Evolutionary conservation across 306 rosid genomes (phyloP).

Genomic region (Prunus mongolica): DNA sequence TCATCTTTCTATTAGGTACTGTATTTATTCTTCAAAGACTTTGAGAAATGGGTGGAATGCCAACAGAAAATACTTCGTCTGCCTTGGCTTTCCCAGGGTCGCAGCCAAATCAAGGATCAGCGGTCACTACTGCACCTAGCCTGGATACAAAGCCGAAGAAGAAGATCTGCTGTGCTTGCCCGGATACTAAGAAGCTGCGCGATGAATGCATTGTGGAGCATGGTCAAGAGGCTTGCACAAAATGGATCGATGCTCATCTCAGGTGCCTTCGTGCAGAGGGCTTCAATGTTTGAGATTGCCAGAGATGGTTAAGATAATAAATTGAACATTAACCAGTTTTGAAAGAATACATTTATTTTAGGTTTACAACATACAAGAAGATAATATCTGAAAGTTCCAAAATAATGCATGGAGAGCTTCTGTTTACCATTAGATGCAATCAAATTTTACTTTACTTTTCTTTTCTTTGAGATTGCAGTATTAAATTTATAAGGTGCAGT

Average conservation of each 20-base stretch:
- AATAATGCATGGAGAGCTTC: conserved; percentile 26
- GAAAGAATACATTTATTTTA: conserved; percentile 13
- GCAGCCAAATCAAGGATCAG: conserved; percentile 24
- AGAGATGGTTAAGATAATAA: conserved; percentile 10
- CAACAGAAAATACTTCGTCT: conserved; percentile 35
- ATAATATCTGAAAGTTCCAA: conserved; percentile 8
- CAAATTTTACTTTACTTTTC: not conserved
- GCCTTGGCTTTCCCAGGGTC: conserved; percentile 27
- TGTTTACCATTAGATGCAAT: conserved; percentile 25
- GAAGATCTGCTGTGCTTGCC: conserved; percentile 91
- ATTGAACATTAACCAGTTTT: conserved; percentile 8
- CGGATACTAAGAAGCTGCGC: conserved; percentile 64
- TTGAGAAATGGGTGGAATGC: conserved; percentile 47
- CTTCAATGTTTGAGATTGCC: conserved; percentile 55
- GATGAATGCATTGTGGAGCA: conserved; percentile 90
- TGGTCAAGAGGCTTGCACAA: conserved; percentile 76
- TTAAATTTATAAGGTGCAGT: not conserved
- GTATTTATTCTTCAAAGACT: not conserved
- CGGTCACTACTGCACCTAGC: conserved; percentile 1
- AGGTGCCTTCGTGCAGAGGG: conserved; percentile 86
- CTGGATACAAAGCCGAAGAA: conserved; percentile 65
- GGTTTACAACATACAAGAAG: conserved; percentile 15
- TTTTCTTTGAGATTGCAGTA: not conserved
- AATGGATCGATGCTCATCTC: conserved; percentile 89
- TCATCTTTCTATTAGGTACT: not conserved